Evolutionary conservation across 2,329 filamentous ascomycete genomes (phyloP), one percentile per base, ranked within the genome.

Genomic region (Dothideomycetes sp.): DNA sequence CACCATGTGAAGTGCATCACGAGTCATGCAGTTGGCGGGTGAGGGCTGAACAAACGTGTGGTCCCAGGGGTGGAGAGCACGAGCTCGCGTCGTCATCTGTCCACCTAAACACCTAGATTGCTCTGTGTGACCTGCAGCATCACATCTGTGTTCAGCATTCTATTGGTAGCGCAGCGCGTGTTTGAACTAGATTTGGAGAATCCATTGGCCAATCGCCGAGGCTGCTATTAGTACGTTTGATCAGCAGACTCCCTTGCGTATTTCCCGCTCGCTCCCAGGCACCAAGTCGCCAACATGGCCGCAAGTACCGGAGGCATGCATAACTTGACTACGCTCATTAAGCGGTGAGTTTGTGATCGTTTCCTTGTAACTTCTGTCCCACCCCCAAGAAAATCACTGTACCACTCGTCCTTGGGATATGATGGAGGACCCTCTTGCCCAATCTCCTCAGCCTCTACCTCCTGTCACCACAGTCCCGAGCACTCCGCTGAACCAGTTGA

Each of bases 261-360:
- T 7, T 12, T 7, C 22, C 7, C 12, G 22, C 22, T 27, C 12
- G 22, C 31, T 14, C 31, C 16, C 14, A 33, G 31, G 31, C n/a
- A 14, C 8, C 5, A 14, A 19, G 16, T 5, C 11, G 29, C 24
- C 31, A 45, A 22, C 37, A 47, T 45, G 41, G 41, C 41, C 19
- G 37, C 36, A 17, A 43, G 35, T 27, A 27, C 22, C 22, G 22
- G 22, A 12, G 84, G 87, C 55, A 95, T 96, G 86, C 81, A 96
- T 66, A 96, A 94, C 60, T 69, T 98, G 47, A 93, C 87, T 27
- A 98, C 91, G 40, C 77, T 98, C 56, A 95, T 98, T 69, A 98
- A 98, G 75, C 79, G 91, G 91, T 96, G 75, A 53, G 76, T 65
- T 40, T 35, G 29, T n/a, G n/a, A n/a, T n/a, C n/a, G n/a, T 39